phyloP scores from a whole-genome alignment of 108 stramenopile species.

The Skeletonema costatum region DNA sequence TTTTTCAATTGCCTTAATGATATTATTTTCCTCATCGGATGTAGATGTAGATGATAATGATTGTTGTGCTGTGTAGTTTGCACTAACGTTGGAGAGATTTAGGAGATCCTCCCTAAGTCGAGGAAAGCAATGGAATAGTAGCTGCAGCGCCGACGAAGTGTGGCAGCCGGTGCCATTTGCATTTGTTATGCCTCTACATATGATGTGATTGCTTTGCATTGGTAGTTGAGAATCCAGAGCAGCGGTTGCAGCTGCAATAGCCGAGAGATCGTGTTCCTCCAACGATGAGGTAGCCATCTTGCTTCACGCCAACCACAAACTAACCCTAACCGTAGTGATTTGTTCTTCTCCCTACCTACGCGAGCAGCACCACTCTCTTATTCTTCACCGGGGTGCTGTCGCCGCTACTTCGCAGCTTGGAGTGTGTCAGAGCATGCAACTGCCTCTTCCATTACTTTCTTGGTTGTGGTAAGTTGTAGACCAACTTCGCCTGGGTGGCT shows the following conservation, averaged over 20 bases:
- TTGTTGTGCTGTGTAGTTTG: not conserved
- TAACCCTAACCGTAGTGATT: too few relatives aligned
- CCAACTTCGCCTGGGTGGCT: too few relatives aligned
- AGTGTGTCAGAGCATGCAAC: too few relatives aligned
- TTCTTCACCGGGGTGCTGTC: too few relatives aligned
- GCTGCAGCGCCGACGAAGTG: conserved; percentile 29
- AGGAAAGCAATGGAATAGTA: conserved; percentile 25
- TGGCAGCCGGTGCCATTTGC: conserved; percentile 14
- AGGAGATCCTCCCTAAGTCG: not conserved
- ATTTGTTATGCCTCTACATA: conserved; percentile 20
- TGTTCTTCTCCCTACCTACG: not conserved
- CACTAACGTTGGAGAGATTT: not conserved
- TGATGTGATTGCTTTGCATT: not conserved
- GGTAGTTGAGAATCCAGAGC: not conserved
- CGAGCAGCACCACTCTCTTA: too few relatives aligned
- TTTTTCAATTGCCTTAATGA: not conserved
- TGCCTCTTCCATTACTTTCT: too few relatives aligned
- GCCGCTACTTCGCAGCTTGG: too few relatives aligned
- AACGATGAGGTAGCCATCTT: not conserved
- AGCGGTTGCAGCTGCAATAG: not conserved
- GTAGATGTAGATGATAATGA: not conserved
- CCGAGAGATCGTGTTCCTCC: not conserved
- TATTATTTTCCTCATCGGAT: not conserved
- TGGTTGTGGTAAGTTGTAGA: too few relatives aligned
- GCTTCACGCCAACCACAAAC: not conserved